Evolutionary conservation across 2,329 filamentous ascomycete species (phyloP), one percentile per base, ranked within the genome.

Genomic region (Dothistroma septosporum): DNA sequence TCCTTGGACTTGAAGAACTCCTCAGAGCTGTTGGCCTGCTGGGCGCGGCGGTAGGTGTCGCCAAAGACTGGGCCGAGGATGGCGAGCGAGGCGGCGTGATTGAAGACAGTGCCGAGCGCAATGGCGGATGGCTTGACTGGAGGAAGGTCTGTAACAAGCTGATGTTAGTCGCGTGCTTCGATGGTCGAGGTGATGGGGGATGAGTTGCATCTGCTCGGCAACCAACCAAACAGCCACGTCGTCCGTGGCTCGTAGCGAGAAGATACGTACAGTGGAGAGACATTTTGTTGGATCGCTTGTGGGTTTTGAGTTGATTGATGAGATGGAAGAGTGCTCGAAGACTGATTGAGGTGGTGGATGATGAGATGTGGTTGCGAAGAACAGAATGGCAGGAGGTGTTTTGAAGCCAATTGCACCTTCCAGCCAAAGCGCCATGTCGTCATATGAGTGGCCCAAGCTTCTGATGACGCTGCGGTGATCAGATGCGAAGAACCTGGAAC

Each of bases 71-170:
- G 93, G 62, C 87, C 85, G 65, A 97, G 85, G 71, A 97, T 86
- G 65, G 90, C 92, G 66, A 94, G 87, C 74, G 94, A 94, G 72
- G 91, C 84, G 72, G 88, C 87, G 81, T 99, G 93, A 84, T 90
- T 97, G 87, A 97, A 99, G 78, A 92, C 81, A 65, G 92, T 94
- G 80, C 94, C 94, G 74, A 97, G 86, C 74, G 93, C 94, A 75
- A 99, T 96, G 73, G 94, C 93, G 75, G 92, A 97, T 71, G 94
- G 94, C 88, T 97, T 97, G 75, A 99, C 94, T 69, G 92, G 82
- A 69, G 87, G 87, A 59, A 90, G 83, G 76, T 89, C 84, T 87
- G 66, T 2, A 22, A 11, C 35, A 55, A 16, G 41, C 21, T 19
- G 44, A 33, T 37, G 62, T 69, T 49, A 66, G 63, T 63, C 14